Conservation (phyloP, 2,329 filamentous ascomycete species). For the Aspergillus intermedius region DNA sequence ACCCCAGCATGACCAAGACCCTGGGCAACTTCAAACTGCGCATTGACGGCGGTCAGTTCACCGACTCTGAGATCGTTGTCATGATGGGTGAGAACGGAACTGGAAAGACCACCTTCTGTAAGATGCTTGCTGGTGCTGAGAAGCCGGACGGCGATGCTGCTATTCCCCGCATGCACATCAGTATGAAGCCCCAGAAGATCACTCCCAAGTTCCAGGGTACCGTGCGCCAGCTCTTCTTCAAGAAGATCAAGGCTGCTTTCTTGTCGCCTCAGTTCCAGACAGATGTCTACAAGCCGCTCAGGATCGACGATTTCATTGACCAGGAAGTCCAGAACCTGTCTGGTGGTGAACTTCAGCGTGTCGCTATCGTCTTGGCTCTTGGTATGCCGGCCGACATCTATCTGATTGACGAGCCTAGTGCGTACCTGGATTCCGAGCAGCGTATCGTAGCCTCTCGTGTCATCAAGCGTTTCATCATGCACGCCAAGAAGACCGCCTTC, state of each 20-base stretch:
- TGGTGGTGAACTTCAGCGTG: constrained; percentile 98
- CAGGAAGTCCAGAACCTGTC: constrained; percentile 99
- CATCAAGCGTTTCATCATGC: constrained; percentile 99
- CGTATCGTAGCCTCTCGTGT: constrained; percentile 95
- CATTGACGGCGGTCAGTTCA: constrained; percentile 80
- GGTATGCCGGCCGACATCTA: constrained; percentile 96
- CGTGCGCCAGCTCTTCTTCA: constrained; percentile 97
- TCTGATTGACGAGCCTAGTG: constrained; percentile 93
- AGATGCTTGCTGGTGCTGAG: constrained; percentile 83
- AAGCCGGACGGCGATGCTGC: constrained; percentile 76
- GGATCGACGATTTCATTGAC: constrained; percentile 98
- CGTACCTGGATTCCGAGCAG: constrained; percentile 97
- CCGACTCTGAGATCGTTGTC: constrained; percentile 96
- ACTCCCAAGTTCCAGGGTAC: constrained; percentile 97
- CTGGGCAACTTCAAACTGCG: constrained; percentile 79
- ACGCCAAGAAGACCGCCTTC: constrained; percentile 98
- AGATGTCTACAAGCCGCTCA: constrained; percentile 98
- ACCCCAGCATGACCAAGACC: constrained; percentile 89
- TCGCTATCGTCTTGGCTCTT: constrained; percentile 94
- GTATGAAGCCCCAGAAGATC: constrained; percentile 99
- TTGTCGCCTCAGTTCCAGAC: constrained; percentile 97
- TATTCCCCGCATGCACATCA: constrained; percentile 92
- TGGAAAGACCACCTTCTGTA: constrained; percentile 98
- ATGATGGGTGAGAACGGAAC: constrained; percentile 99
- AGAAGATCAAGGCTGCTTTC: constrained; percentile 98